phyloP scores from a whole-genome alignment of 129 eudicot genomes.

The Ambrosia artemisiifolia region DNA sequence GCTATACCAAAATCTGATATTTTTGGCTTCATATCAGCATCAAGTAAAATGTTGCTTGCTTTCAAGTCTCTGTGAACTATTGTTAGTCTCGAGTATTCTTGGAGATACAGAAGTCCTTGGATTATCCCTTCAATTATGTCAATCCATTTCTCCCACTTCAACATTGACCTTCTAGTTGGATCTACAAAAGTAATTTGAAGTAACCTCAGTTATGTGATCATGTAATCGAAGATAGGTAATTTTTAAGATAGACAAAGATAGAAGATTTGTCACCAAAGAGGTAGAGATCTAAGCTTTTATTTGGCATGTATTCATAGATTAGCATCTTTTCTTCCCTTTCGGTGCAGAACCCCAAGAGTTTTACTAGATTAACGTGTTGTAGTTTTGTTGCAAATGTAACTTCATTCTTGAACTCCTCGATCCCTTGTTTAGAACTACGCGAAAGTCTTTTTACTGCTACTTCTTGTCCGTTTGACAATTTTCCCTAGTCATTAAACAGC shows the following conservation, averaged over 20 bases:
- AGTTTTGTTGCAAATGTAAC: conserved; percentile 46
- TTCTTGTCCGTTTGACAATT: conserved; percentile 37
- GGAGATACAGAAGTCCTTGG: conserved; percentile 60
- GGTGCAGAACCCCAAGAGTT: conserved; percentile 46
- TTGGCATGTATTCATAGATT: conserved; percentile 52
- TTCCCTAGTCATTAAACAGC: conserved; percentile 8
- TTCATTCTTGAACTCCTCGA: conserved; percentile 53
- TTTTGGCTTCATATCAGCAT: conserved; percentile 46
- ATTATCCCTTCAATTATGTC: conserved; percentile 50
- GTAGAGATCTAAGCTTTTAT: conserved; percentile 53
- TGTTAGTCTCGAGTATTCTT: conserved; percentile 51
- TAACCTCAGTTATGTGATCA: too few species aligned
- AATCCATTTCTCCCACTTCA: conserved; percentile 48
- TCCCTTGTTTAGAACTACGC: conserved; percentile 41
- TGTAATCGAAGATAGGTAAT: too few species aligned
- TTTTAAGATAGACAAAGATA: too few species aligned
- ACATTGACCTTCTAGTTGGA: conserved; percentile 27
- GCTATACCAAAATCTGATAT: conserved; percentile 64
- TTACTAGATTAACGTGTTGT: conserved; percentile 44
- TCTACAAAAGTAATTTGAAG: conserved; percentile 27
- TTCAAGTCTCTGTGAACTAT: conserved; percentile 58
- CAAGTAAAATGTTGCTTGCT: conserved; percentile 51
- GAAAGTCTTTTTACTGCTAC: conserved; percentile 52
- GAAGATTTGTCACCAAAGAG: conserved; percentile 36
- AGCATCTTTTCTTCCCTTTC: conserved; percentile 51